A percentile compares a stretch with the other conserved stretches of the same genome.
phyloP scores from a whole-genome alignment of 2,329 filamentous ascomycete genomes.

The Rasamsonia emersonii region DNA sequence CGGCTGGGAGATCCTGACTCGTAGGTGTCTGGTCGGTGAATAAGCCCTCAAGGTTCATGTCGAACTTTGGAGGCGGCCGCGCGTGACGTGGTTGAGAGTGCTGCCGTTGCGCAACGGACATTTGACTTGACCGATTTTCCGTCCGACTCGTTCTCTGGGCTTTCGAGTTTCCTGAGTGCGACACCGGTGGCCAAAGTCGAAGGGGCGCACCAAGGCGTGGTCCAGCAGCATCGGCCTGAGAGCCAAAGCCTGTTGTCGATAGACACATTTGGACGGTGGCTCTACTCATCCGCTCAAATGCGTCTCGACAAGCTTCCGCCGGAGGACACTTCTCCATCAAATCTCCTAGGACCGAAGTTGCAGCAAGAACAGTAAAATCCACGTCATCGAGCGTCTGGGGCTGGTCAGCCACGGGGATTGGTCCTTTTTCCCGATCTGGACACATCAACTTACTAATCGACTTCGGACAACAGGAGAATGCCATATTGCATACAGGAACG shows the following conservation, averaged over 20 bases:
- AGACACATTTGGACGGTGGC: constrained; percentile 93
- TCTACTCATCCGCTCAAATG: constrained; percentile 90
- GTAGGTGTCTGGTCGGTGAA: constrained; percentile 38
- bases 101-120: constrained; percentile 20
- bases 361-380: constrained; percentile 91
- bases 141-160: constrained; percentile 9
- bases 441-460: constrained; percentile 60
- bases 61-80: constrained; percentile 47
- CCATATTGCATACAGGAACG: constrained; percentile 95
- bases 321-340: constrained; percentile 91
- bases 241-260: constrained; percentile 72
- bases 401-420: constrained; percentile 5
- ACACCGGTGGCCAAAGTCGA: constrained; percentile 9
- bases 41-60: constrained; percentile 47
- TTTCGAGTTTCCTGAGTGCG: too few species aligned
- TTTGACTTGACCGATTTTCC: constrained; percentile 17
- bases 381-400: constrained; percentile 76
- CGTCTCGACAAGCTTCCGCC: constrained; percentile 87
- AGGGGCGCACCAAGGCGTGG: constrained; percentile 11
- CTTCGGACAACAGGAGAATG: constrained; percentile 84
- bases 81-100: constrained; percentile 27
- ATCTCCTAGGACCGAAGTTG: constrained; percentile 84
- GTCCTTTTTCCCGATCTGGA: constrained; percentile 8
- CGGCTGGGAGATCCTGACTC: constrained; percentile 26
- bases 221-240: constrained; percentile 24